Evolutionary conservation across 2,329 filamentous ascomycete genomes (phyloP).

Genomic region (Phialophora tarda): DNA sequence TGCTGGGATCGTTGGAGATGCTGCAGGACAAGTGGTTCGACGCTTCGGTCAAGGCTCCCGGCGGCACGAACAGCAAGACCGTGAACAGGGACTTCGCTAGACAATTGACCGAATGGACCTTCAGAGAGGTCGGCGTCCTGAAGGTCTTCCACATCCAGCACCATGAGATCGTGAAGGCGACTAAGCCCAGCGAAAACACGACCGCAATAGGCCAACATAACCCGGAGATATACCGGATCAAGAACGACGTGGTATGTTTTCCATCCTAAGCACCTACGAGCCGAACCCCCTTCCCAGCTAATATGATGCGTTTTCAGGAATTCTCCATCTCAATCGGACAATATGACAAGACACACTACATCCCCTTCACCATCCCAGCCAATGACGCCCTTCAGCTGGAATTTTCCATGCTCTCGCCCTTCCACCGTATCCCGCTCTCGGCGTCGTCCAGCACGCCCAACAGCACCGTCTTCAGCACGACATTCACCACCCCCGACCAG

Average conservation of each 20-base stretch:
- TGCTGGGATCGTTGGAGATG: constrained; percentile 85
- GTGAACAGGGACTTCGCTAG: constrained; percentile 85
- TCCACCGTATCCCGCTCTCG: constrained; percentile 81
- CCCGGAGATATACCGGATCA: constrained; percentile 89
- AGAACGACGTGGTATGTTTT: constrained; percentile 87
- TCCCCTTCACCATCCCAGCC: constrained; percentile 72
- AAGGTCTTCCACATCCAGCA: constrained; percentile 85
- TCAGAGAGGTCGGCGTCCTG: constrained; percentile 90
- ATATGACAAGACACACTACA: constrained; percentile 75
- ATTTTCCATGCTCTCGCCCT: constrained; percentile 98
- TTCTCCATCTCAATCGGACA: constrained; percentile 91
- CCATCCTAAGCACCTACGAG: background rate
- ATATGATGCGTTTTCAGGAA: constrained; percentile 58
- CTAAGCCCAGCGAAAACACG: constrained; percentile 58
- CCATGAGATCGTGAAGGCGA: constrained; percentile 58
- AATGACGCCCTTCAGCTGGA: constrained; percentile 86
- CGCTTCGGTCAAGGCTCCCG: constrained; percentile 69
- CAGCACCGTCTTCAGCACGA: constrained; percentile 72
- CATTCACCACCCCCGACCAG: constrained; percentile 89
- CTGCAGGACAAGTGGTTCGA: constrained; percentile 89
- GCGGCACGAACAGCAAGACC: constrained; percentile 65
- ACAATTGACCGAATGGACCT: constrained; percentile 89
- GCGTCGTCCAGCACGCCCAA: constrained; percentile 65
- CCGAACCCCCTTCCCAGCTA: background rate
- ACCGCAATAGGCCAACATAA: constrained; percentile 62